Base-by-base conservation (phyloP, 441 rosid genomes). In the Pelargonium fulgidum region DNA sequence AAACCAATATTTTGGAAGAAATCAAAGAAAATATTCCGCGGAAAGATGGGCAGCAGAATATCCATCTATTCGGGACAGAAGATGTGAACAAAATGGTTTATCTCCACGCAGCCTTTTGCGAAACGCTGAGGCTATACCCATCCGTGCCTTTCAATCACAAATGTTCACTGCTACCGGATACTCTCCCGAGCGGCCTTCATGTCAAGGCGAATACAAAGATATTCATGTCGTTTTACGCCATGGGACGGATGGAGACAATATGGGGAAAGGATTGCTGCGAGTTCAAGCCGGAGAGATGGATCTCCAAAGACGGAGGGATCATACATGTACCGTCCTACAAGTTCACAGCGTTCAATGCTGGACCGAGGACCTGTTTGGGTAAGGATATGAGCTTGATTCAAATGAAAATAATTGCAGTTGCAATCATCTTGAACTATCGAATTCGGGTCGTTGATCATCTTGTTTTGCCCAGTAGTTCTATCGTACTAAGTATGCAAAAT, bases 311-410 rank as follows among this genome's bases (percentile, higher is more conserved):
- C 1, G 73, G 75, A 29, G 36, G 36, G 4, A 29, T 29, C 4
- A 5, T 29, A 3, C 36, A 29, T 29, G 36, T 29, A 29, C 36
- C 36, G 36, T 29, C 36, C 78, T 81, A 63, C 48, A 79, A 79
- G 70, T 83, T 75, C 58, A 59, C 79, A 6, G 83, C 77, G 14
- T 83, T 83, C 36, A 75, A 81, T 5, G 86, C 76, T 0, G 87
- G 87, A 19, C 76, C 76, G 14, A 80, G 85, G 74, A 77, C 75
- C 42, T 83, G 87, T 64, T 16, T 83, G 1, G 85, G 87, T 3
- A 83, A 79, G 71, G 83, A 83, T 64, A 70, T 81, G 62, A 78
- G 83, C 8, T 72, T 81, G 11, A 73, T 79, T n/a, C 82, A 79
- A 74, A 79, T 83, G 79, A 78, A 79, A 64, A 73, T 68, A 24